Percentiles rank a stretch among this genome's conserved stretches.
Evolutionary conservation across 2,329 filamentous ascomycete species (phyloP).

Genomic region (Volutella citrinella): DNA sequence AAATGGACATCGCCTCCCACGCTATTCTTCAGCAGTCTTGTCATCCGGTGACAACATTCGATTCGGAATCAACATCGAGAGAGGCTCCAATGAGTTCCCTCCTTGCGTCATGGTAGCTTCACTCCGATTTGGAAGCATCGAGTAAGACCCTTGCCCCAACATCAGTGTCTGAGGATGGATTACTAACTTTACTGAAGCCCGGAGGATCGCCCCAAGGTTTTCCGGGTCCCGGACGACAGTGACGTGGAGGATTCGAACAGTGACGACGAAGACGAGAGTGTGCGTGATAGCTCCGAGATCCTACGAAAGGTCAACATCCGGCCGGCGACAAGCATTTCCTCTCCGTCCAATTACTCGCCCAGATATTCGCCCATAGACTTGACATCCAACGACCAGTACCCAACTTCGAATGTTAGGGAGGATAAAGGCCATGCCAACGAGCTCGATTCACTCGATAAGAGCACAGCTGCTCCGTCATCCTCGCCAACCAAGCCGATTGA

Average conservation of each 20-base stretch:
- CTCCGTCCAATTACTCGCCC: too few relatives aligned
- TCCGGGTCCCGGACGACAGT: conserved; percentile 42
- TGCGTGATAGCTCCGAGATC: conserved; percentile 24
- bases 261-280: conserved; percentile 24
- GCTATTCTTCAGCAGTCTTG: conserved; percentile 16
- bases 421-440: conserved; percentile 7
- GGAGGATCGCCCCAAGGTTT: conserved; percentile 28
- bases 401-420: conserved; percentile 11
- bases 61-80: conserved; percentile 36
- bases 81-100: conserved; percentile 32
- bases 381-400: conserved; percentile 17
- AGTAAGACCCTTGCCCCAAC: conserved; percentile 19
- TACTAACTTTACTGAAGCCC: conserved; percentile 25
- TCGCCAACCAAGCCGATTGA: conserved; percentile 2
- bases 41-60: conserved; percentile 29
- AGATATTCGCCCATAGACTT: conserved; percentile 19
- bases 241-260: conserved; percentile 30
- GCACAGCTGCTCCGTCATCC: too few relatives aligned
- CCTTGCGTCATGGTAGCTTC: conserved; percentile 36
- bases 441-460: too few relatives aligned
- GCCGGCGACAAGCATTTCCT: conserved; percentile 14
- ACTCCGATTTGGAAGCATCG: conserved; percentile 25
- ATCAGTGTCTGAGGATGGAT: too few relatives aligned
- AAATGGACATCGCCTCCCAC: conserved; percentile 30
- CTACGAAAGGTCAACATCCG: conserved; percentile 27